Evolutionary conservation across 495 filamentous ascomycete species (phyloP).

Genomic region (Trichoderma virens): DNA sequence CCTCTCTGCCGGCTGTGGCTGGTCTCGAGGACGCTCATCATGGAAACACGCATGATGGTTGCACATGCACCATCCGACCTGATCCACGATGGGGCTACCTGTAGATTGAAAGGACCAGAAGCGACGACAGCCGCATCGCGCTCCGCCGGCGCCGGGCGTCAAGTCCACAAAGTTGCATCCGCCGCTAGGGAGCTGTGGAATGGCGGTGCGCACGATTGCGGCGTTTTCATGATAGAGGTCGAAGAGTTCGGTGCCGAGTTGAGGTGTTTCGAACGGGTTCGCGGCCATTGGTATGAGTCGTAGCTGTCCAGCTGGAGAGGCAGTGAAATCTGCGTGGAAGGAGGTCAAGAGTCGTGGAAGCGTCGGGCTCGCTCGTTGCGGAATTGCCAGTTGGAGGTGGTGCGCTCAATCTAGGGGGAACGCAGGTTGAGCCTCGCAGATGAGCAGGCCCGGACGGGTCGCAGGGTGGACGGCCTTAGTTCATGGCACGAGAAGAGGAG

Average conservation of each 20-base stretch:
- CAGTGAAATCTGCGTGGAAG: neutral
- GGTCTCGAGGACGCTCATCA: conserved; percentile 33
- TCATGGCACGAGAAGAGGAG: conserved; percentile 32
- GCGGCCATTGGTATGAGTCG: conserved; percentile 37
- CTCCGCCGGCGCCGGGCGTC: conserved; percentile 30
- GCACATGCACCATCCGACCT: conserved; percentile 56
- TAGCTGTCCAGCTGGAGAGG: neutral
- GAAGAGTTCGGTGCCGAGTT: conserved; percentile 37
- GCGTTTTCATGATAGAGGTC: conserved; percentile 40
- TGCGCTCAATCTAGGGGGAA: conserved; percentile 1
- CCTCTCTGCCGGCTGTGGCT: conserved; percentile 13
- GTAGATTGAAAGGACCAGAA: conserved; percentile 49
- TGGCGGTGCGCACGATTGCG: conserved; percentile 17
- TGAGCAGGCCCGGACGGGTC: conserved; percentile 30
- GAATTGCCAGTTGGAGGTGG: neutral
- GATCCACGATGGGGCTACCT: conserved; percentile 19
- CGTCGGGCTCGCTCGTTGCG: neutral
- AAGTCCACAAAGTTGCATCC: conserved; percentile 57
- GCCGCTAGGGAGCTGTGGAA: conserved; percentile 41
- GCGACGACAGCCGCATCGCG: conserved; percentile 56
- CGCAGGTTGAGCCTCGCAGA: neutral
- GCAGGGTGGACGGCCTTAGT: conserved; percentile 31
- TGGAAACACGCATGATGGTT: conserved; percentile 69
- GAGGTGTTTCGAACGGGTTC: conserved; percentile 32
- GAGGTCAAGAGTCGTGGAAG: neutral